Percentiles rank a stretch among this genome's conserved stretches.
phyloP scores from a whole-genome alignment of 2,329 filamentous ascomycete genomes.

The Fusarium graminum region DNA sequence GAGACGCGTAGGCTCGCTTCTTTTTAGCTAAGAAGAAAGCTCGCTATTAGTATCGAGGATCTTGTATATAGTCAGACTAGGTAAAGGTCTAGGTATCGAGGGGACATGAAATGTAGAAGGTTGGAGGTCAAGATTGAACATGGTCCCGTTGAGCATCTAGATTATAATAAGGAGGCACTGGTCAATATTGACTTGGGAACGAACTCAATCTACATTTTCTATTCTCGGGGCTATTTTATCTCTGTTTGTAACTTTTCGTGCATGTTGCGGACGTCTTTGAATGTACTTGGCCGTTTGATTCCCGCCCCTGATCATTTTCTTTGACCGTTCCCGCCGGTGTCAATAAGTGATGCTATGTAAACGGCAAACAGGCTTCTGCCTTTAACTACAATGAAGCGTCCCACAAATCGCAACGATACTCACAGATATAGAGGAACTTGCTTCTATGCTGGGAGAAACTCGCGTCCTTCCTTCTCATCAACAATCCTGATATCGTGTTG shows the following conservation, averaged over 20 bases:
- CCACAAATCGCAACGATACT: slow-evolving; percentile 2
- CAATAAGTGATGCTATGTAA: slow-evolving; percentile 16
- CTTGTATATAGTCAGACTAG: no score
- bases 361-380: slow-evolving; percentile 13
- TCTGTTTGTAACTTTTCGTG: slow-evolving; percentile 7
- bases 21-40: no score
- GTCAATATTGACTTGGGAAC: neutral
- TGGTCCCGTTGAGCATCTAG: no score
- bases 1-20: no score
- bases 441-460: neutral
- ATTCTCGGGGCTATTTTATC: neutral
- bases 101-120: no score
- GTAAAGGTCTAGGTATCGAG: no score
- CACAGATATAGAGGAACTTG: neutral
- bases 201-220: neutral
- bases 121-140: no score
- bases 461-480: neutral
- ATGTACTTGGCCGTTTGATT: slow-evolving; percentile 5
- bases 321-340: slow-evolving; percentile 20
- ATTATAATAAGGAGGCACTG: no score
- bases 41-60: no score
- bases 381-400: slow-evolving; percentile 2
- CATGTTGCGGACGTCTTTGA: neutral
- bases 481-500: neutral
- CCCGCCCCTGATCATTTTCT: slow-evolving; percentile 5